Percentiles rank a stretch among this genome's conserved stretches.
Conservation (phyloP, 2,329 filamentous ascomycete species). For the Ophiostoma novo-ulmi region DNA sequence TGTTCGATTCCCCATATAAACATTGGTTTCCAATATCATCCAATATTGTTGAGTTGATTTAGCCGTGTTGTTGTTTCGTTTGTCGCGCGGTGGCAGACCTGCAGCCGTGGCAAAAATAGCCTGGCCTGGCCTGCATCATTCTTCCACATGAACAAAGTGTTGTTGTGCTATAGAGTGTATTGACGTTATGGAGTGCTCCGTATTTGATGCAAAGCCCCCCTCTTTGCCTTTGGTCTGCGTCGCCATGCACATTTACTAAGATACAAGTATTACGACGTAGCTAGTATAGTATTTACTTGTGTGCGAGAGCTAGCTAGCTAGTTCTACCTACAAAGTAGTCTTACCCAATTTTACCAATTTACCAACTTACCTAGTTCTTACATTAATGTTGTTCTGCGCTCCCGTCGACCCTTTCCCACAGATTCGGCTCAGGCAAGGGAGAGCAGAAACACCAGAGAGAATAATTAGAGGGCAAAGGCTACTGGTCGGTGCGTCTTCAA, state of each 20-base stretch:
- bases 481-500: background rate
- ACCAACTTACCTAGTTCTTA: background rate
- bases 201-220: background rate
- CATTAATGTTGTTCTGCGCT: background rate
- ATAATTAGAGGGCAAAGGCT: background rate
- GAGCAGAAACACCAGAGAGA: background rate
- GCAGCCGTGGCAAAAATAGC: slow-evolving; percentile 4
- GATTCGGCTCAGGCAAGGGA: slow-evolving; percentile 1
- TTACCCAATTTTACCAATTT: background rate
- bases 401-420: background rate
- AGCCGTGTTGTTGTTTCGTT: background rate
- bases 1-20: background rate
- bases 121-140: background rate
- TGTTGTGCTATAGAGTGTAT: background rate
- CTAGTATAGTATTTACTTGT: background rate
- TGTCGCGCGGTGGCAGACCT: background rate
- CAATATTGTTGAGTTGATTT: background rate
- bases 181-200: background rate
- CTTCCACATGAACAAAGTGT: background rate
- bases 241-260: background rate
- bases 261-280: background rate
- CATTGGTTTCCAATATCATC: background rate
- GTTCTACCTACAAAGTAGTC: background rate
- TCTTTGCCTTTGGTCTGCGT: background rate
- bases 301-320: too few relatives aligned